phyloP scores from a whole-genome alignment of 1,284 basidiomycete species.

The Ustilago lituana region DNA sequence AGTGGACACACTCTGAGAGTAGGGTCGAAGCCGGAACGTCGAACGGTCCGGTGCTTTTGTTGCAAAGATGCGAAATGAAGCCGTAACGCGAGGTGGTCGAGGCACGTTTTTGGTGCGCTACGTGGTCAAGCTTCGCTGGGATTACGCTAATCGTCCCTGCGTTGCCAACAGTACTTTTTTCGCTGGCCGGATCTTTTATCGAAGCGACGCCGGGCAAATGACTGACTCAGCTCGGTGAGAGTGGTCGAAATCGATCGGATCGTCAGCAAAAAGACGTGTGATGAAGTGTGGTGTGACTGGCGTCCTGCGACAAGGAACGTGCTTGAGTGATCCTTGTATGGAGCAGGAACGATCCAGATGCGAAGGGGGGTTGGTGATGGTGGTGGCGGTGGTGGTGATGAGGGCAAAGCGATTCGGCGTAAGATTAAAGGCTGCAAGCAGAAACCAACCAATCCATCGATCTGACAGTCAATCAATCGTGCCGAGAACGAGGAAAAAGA shows the following conservation, averaged over 20 bases:
- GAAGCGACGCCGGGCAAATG: too few relatives aligned
- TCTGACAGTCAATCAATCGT: slow-evolving; percentile 1
- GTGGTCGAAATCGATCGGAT: too few relatives aligned
- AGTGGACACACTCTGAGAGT: too few relatives aligned
- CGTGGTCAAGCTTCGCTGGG: not conserved
- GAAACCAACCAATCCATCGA: not conserved
- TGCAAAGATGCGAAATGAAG: not conserved
- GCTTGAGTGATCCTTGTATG: slow-evolving; percentile 14
- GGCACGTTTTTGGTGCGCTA: not conserved
- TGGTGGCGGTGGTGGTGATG: slow-evolving; percentile 1
- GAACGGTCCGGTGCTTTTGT: too few relatives aligned
- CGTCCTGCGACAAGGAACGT: slow-evolving; percentile 26
- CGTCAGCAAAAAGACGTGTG: too few relatives aligned
- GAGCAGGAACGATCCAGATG: slow-evolving; percentile 33
- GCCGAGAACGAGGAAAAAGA: slow-evolving; percentile 4
- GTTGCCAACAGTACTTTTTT: too few relatives aligned
- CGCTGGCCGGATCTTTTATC: too few relatives aligned
- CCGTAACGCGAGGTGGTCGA: not conserved
- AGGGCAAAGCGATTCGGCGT: not conserved
- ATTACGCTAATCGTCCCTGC: too few relatives aligned
- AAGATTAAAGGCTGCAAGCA: not conserved
- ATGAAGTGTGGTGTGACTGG: too few relatives aligned
- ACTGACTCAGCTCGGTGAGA: too few relatives aligned
- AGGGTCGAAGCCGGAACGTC: too few relatives aligned
- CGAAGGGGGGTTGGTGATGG: not conserved